Evolutionary conservation across 1,284 basidiomycete genomes (phyloP).

Genomic region (Leccinum insigne): DNA sequence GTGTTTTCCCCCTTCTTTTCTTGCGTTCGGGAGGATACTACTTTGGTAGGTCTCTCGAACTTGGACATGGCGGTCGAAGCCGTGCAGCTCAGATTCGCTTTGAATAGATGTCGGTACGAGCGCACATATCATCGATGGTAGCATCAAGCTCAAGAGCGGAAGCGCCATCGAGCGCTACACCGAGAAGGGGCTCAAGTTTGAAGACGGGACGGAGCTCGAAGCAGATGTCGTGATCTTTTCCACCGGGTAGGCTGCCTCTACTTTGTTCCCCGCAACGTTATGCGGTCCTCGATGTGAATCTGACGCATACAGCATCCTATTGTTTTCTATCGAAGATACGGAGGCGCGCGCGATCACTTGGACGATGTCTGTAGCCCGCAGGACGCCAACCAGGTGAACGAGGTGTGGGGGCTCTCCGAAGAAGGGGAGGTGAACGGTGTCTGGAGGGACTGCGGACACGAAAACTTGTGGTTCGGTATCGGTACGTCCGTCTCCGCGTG

Average conservation of each 20-base stretch:
- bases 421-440: slow-evolving; percentile 47
- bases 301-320: background rate
- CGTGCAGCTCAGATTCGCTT: background rate
- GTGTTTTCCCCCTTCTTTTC: slow-evolving; percentile 37
- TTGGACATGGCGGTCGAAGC: background rate
- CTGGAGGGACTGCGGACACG: slow-evolving; percentile 35
- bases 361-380: slow-evolving; percentile 38
- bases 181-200: slow-evolving; percentile 38
- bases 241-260: slow-evolving; percentile 34
- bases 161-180: slow-evolving; percentile 37
- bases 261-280: background rate
- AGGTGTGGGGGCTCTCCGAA: slow-evolving; percentile 45
- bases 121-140: slow-evolving; percentile 41
- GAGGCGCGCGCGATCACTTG: slow-evolving; percentile 34
- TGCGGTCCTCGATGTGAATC: background rate
- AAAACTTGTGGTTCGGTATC: slow-evolving; percentile 37
- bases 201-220: slow-evolving; percentile 43
- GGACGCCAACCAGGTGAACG: slow-evolving; percentile 38
- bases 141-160: slow-evolving; percentile 46
- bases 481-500: slow-evolving; percentile 21
- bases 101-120: slow-evolving; percentile 39
- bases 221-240: slow-evolving; percentile 50
- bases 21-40: slow-evolving; percentile 42
- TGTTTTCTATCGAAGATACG: slow-evolving; percentile 22
- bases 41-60: slow-evolving; percentile 27